phyloP scores from a whole-genome alignment of 2,329 filamentous ascomycete species.

The Alternaria incomplexa region DNA sequence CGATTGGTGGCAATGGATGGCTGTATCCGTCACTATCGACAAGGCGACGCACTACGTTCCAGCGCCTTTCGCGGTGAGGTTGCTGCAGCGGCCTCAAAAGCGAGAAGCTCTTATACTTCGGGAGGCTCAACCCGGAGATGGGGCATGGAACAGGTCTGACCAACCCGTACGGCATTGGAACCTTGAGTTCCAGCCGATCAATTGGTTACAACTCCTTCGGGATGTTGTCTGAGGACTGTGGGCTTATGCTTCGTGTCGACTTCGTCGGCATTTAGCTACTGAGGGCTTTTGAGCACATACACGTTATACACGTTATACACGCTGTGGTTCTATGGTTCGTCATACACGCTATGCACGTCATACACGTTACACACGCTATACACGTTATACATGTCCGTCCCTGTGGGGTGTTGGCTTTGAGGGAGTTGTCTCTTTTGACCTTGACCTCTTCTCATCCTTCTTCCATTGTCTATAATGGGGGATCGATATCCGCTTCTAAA shows the following conservation, averaged over 20 bases:
- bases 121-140: neutral
- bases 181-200: neutral
- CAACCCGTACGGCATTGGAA: conserved; percentile 12
- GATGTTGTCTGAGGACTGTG: conserved; percentile 6
- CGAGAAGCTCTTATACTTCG: neutral
- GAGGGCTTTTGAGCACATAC: conserved; percentile 12
- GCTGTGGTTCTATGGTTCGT: neutral
- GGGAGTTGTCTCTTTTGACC: neutral
- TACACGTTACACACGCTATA: neutral
- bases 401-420: neutral
- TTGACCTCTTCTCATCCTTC: conserved; percentile 4
- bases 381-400: conserved; percentile 10
- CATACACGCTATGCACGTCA: neutral
- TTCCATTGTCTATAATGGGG: neutral
- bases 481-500: conserved; percentile 42
- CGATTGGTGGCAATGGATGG: neutral
- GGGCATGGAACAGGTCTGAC: conserved; percentile 22
- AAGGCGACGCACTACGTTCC: neutral
- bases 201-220: conserved; percentile 7
- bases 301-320: neutral
- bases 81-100: neutral
- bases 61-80: conserved; percentile 3
- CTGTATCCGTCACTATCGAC: neutral
- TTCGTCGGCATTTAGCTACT: conserved; percentile 4
- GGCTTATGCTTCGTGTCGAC: neutral